Evolutionary conservation across 2,329 filamentous ascomycete genomes (phyloP).

Genomic region (Arachnopeziza araneosa): DNA sequence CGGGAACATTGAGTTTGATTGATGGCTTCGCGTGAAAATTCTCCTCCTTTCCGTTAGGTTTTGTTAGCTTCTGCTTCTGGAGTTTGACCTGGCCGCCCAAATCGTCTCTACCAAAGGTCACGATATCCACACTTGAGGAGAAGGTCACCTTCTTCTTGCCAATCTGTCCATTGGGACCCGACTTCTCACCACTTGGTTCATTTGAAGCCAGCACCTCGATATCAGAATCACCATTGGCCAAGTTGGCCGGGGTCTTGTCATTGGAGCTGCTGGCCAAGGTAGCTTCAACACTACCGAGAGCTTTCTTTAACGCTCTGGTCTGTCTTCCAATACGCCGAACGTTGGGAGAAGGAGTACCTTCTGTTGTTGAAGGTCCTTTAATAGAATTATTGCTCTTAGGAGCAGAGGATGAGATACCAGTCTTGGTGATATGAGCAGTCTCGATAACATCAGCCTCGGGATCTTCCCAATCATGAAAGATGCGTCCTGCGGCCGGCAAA

Average conservation of each 20-base stretch:
- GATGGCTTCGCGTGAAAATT: constrained; percentile 77
- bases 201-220: background rate
- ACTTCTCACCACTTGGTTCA: background rate
- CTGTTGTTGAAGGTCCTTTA: background rate
- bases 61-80: background rate
- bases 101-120: too few species aligned
- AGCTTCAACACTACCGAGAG: background rate
- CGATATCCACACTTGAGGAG: background rate
- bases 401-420: background rate
- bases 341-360: background rate
- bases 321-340: background rate
- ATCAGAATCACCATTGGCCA: background rate
- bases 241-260: background rate
- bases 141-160: background rate
- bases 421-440: background rate
- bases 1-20: constrained; percentile 80
- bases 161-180: background rate
- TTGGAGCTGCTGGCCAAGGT: background rate
- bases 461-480: background rate
- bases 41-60: constrained; percentile 63
- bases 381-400: background rate
- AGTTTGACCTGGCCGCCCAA: background rate
- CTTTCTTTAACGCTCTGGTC: background rate
- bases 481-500: too few species aligned
- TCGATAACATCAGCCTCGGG: background rate